Evolutionary conservation across 257 asterid genomes (phyloP).

Genomic region (Buddleja alternifolia): DNA sequence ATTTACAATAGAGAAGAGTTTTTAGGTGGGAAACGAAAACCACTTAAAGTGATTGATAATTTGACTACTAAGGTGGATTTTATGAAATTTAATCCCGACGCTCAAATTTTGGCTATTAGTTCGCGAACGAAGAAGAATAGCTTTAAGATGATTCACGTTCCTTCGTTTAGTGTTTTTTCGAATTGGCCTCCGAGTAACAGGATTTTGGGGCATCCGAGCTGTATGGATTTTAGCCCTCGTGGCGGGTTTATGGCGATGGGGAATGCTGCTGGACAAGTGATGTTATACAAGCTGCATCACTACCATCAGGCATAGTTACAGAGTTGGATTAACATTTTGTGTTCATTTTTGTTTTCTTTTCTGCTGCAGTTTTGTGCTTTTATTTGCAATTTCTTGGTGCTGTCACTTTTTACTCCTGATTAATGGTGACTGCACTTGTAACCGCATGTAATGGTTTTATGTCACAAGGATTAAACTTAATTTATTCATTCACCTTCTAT

Average conservation of each 20-base stretch:
- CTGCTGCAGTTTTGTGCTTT: background rate
- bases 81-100: constrained; percentile 77
- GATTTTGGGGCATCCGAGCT: constrained; percentile 58
- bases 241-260: constrained; percentile 94
- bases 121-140: constrained; percentile 88
- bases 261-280: constrained; percentile 80
- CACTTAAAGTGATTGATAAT: constrained; percentile 73
- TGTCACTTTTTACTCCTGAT: background rate
- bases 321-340: background rate
- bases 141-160: constrained; percentile 74
- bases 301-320: constrained; percentile 64
- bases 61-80: constrained; percentile 76
- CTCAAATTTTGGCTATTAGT: constrained; percentile 76
- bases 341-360: too few relatives aligned
- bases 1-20: constrained; percentile 68
- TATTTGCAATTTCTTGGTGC: too few relatives aligned
- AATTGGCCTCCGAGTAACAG: constrained; percentile 80
- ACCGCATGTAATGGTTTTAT: background rate
- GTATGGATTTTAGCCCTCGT: constrained; percentile 86
- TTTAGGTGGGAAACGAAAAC: constrained; percentile 79
- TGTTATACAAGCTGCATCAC: constrained; percentile 89
- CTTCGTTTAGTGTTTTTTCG: constrained; percentile 71
- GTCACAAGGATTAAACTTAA: background rate
- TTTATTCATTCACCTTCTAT: constrained; percentile 5
- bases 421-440: background rate